A percentile compares a stretch with the other conserved stretches of the same genome.
These are phyloP conservation scores for Circinella umbellata DNA, from an alignment of 371 early-diverging fungal genomes.

Conservation along the genomic window DNA sequence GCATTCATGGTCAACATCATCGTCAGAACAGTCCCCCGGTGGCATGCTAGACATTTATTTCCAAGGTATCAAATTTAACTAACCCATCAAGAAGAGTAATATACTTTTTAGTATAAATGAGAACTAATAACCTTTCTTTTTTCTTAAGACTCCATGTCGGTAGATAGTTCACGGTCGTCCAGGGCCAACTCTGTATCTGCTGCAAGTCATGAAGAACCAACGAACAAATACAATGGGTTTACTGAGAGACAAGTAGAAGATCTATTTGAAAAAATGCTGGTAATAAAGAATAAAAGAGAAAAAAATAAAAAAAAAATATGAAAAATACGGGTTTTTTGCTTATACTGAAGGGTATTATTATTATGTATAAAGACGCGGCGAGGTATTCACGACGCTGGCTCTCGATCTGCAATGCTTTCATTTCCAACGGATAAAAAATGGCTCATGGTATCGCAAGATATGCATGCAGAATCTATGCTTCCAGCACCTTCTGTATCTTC, in stretches of 20 bases:
- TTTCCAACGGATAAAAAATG: constrained; percentile 56
- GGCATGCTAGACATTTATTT: constrained; percentile 29
- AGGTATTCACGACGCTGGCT: constrained; percentile 47
- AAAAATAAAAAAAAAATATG: neutral
- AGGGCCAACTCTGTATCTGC: constrained; percentile 1
- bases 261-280: constrained; percentile 58
- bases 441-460: constrained; percentile 58
- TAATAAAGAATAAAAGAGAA: constrained; percentile 16
- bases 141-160: constrained; percentile 3
- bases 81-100: neutral
- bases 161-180: constrained; percentile 21
- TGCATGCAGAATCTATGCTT: constrained; percentile 36
- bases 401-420: constrained; percentile 42
- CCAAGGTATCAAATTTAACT: constrained; percentile 2
- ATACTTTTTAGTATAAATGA: constrained; percentile 11
- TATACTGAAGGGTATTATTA: neutral
- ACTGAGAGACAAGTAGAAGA: constrained; percentile 44
- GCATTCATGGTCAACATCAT: constrained; percentile 11
- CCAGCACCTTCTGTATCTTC: constrained; percentile 20
- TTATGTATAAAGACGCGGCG: constrained; percentile 42
- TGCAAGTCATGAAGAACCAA: constrained; percentile 9
- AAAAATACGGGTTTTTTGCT: no score
- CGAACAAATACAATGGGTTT: constrained; percentile 17
- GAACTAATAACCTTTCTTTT: neutral
- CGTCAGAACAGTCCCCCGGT: constrained; percentile 4